A percentile compares a stretch with the other conserved stretches of the same genome.
Conservation (phyloP, 2,329 filamentous ascomycete genomes). For the Madurella fahalii region DNA sequence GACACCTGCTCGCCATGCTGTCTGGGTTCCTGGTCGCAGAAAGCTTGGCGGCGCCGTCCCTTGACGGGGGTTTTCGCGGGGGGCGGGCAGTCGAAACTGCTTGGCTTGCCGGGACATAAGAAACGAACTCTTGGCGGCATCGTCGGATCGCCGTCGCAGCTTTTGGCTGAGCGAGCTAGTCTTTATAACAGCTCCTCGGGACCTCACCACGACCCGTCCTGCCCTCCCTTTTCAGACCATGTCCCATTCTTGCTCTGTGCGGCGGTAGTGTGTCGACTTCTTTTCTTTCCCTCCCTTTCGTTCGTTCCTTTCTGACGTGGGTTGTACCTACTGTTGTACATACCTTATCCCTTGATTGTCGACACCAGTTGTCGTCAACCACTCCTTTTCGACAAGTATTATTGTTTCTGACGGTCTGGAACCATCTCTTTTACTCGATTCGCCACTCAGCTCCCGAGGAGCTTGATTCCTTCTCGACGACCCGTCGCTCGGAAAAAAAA, state of each 20-base stretch:
- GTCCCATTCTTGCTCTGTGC: conserved; percentile 35
- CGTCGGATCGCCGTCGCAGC: conserved; percentile 24
- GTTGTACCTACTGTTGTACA: conserved; percentile 21
- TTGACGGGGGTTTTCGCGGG: conserved; percentile 10
- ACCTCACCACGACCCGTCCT: conserved; percentile 25
- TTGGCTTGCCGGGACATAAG: conserved; percentile 35
- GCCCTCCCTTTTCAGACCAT: conserved; percentile 36
- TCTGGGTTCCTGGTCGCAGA: conserved; percentile 24
- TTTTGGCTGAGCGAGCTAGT: not conserved
- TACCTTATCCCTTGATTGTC: conserved; percentile 28
- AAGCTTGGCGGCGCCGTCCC: conserved; percentile 22
- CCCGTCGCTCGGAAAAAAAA: conserved; percentile 4
- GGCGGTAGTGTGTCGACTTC: conserved; percentile 39
- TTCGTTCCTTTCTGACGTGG: conserved; percentile 41
- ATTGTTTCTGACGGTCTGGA: conserved; percentile 44
- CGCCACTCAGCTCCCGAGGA: conserved; percentile 21
- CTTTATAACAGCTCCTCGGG: conserved; percentile 29
- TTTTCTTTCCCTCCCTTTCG: conserved; percentile 38
- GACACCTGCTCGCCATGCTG: conserved; percentile 17
- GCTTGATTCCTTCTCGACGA: conserved; percentile 20
- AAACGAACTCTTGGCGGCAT: conserved; percentile 36
- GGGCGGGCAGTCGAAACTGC: conserved; percentile 23
- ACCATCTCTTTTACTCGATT: conserved; percentile 38
- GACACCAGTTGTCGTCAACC: conserved; percentile 41
- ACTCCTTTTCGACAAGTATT: conserved; percentile 38